Base-by-base conservation (phyloP, 305 asterid genomes). In the Fraxinus baroniana region DNA sequence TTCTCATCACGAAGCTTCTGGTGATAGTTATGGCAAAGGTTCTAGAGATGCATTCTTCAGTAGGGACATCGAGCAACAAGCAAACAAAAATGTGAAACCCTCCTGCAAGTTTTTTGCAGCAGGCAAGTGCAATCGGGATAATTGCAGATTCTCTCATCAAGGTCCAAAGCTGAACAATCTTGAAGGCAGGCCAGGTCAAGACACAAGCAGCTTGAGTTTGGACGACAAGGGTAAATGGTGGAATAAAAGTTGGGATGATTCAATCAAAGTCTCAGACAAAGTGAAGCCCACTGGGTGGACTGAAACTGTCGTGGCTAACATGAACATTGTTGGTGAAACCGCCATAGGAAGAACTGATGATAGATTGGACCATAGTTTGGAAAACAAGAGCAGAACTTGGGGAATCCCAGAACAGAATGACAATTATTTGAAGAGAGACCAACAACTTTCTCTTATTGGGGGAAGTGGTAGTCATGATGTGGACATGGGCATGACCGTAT, bases 141-240 rank as follows among this genome's bases (percentile, higher is more conserved):
- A 91, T 83, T 95, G 98, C 89, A 87, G 88, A 86, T 95, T 93
- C 85, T 89, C 97, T 89, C 99, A 95, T 78, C 96, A 92, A 77
- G 90, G 85, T 86, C 79, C 90, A 41, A 85, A 85, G 39, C 49
- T 78, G 79, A 83, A 82, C 74, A 84, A 84, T 77, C 86, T 79
- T 66, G 98, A 92, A 71, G 85, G 76, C 76, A 84, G 91, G 84
- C 87, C 57, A 78, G 86, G 78, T 82, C 90, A 87, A 80, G 90
- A 86, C 36, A 66, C 52, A 41, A 83, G 84, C 37, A 85, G 83
- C 52, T 74, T 77, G 74, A 79, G 84, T 76, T 79, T 78, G 55
- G 90, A 82, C 81, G 86, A 78, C 81, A 88, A 79, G 83, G 84
- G 79, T 77, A 85, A 79, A 78, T 66, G 76, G 82, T 86, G 91